phyloP scores from a whole-genome alignment of 1,139 yeast species.

The Yamadazyma blattariae region DNA sequence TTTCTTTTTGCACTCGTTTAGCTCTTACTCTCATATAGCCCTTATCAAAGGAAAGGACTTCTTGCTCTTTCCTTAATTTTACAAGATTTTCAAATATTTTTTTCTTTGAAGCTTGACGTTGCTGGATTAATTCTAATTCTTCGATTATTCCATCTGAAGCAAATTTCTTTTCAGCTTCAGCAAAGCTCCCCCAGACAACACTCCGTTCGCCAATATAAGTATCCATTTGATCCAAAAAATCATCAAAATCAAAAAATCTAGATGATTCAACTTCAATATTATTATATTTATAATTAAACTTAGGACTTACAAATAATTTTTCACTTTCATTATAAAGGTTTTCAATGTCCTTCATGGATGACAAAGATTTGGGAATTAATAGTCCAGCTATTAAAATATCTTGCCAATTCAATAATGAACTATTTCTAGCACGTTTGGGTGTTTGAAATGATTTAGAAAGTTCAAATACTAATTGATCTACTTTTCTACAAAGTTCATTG shows the following conservation, averaged over 20 bases:
- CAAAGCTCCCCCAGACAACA: too few species aligned
- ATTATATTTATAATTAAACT: slow-evolving; percentile 9
- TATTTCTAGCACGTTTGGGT: neutral
- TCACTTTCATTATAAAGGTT: slow-evolving; percentile 10
- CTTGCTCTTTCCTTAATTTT: slow-evolving; percentile 2
- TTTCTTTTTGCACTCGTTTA: neutral
- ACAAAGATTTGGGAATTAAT: slow-evolving; percentile 1
- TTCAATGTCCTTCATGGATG: neutral
- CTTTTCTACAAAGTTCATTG: slow-evolving; percentile 20
- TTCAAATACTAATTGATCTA: slow-evolving; percentile 12
- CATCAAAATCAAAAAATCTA: slow-evolving; percentile 6
- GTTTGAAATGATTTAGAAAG: neutral
- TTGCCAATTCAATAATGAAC: slow-evolving; percentile 12
- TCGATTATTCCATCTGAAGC: slow-evolving; percentile 1
- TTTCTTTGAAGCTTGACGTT: slow-evolving; percentile 4
- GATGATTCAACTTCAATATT: slow-evolving; percentile 6
- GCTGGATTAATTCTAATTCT: neutral
- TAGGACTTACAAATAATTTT: slow-evolving; percentile 9
- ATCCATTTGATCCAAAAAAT: slow-evolving; percentile 3
- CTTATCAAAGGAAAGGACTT: slow-evolving; percentile 8
- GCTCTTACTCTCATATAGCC: slow-evolving; percentile 7
- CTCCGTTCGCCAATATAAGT: neutral
- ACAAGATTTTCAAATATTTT: slow-evolving; percentile 5
- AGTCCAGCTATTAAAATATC: slow-evolving; percentile 12
- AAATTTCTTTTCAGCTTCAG: too few species aligned